A percentile compares a stretch with the other conserved stretches of the same genome.
Evolutionary conservation across 2,329 filamentous ascomycete species (phyloP).

Genomic region (Periconia sp.): DNA sequence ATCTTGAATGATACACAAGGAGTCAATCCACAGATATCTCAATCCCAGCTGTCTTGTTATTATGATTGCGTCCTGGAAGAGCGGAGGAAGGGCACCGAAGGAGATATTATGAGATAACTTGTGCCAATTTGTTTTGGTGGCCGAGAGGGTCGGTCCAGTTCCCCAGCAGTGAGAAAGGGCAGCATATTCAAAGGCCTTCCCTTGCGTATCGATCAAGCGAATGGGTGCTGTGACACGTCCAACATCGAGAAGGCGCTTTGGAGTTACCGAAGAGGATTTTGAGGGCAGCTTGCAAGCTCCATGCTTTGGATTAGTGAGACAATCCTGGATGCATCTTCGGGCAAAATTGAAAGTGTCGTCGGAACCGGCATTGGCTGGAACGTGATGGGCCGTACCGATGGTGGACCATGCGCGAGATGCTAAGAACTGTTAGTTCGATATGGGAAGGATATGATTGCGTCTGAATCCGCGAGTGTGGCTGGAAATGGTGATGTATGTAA

Average conservation of each 20-base stretch:
- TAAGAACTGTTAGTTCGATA: constrained; percentile 16
- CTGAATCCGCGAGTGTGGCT: too few species aligned
- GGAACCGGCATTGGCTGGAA: constrained; percentile 37
- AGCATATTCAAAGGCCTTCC: constrained; percentile 34
- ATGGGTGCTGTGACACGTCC: constrained; percentile 35
- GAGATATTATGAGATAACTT: constrained; percentile 32
- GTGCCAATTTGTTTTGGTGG: constrained; percentile 36
- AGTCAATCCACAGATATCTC: constrained; percentile 45
- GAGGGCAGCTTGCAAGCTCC: constrained; percentile 27
- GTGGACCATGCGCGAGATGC: constrained; percentile 38
- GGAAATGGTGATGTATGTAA: constrained; percentile 1
- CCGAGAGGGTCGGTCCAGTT: constrained; percentile 23
- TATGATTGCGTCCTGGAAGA: constrained; percentile 33
- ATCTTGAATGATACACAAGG: constrained; percentile 44
- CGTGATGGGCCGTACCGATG: constrained; percentile 34
- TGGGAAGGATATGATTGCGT: too few species aligned
- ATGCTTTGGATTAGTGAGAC: constrained; percentile 39
- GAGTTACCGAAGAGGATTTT: constrained; percentile 23
- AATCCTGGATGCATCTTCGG: constrained; percentile 38
- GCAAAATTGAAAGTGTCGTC: constrained; percentile 42
- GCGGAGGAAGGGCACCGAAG: constrained; percentile 31
- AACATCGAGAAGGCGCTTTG: constrained; percentile 40
- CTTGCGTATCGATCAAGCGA: constrained; percentile 38
- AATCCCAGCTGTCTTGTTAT: constrained; percentile 39
- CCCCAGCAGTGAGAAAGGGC: constrained; percentile 43